Conservation (phyloP, 2,329 filamentous ascomycete genomes). For the Xylariaceae sp. region DNA sequence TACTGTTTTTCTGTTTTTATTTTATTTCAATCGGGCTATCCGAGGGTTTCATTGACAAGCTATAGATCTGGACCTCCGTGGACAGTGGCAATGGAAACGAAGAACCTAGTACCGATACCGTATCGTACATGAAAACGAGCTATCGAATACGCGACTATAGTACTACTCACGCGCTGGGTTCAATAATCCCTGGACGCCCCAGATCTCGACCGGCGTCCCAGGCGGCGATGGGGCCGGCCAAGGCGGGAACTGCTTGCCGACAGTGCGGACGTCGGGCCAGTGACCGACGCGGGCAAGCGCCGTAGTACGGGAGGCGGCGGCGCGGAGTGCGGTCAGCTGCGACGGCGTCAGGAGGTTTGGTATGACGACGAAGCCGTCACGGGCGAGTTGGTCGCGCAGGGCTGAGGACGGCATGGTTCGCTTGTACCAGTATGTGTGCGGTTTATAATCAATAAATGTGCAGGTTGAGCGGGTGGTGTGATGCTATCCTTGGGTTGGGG, state of each 20-base stretch:
- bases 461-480: too few relatives aligned
- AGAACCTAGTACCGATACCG: too few relatives aligned
- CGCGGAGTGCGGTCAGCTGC: conserved; percentile 56
- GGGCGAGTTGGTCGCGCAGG: conserved; percentile 18
- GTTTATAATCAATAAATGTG: too few relatives aligned
- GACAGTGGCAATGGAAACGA: too few relatives aligned
- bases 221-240: conserved; percentile 60
- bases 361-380: conserved; percentile 73
- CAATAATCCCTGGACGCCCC: conserved; percentile 84
- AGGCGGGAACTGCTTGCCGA: conserved; percentile 88
- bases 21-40: too few relatives aligned
- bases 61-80: too few relatives aligned
- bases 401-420: conserved; percentile 1
- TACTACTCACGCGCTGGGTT: conserved; percentile 55
- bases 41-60: too few relatives aligned
- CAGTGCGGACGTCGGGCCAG: conserved; percentile 79
- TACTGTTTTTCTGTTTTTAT: too few relatives aligned
- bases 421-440: too few relatives aligned
- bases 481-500: too few relatives aligned
- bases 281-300: conserved; percentile 60
- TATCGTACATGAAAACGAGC: too few relatives aligned
- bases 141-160: too few relatives aligned
- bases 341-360: conserved; percentile 55
- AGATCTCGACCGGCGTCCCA: conserved; percentile 60
- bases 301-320: conserved; percentile 54